Conservation (phyloP, 2,329 filamentous ascomycete genomes). For the Fusarium anthophilum region DNA sequence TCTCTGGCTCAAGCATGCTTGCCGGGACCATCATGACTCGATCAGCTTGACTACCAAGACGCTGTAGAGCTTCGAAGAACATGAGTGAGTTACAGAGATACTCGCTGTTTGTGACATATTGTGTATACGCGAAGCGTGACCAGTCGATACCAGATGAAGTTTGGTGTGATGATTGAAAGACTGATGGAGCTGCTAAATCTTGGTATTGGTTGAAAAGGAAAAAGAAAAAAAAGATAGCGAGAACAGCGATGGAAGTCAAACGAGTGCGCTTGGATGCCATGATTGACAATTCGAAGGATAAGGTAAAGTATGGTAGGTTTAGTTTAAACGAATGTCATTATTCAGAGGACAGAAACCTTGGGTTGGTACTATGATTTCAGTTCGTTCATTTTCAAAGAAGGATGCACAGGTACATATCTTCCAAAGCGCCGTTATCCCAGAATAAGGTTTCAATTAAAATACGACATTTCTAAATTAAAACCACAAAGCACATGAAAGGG, state of each 20-base stretch:
- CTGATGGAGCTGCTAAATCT: neutral
- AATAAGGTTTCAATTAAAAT: neutral
- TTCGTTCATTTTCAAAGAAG: neutral
- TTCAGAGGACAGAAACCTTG: neutral
- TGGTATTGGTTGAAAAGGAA: neutral
- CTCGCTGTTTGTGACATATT: conserved; percentile 58
- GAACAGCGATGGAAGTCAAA: neutral
- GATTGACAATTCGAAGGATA: no score
- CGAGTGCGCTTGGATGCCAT: neutral
- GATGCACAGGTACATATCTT: neutral
- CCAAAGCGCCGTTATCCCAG: neutral
- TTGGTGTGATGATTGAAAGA: neutral
- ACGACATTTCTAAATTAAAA: neutral
- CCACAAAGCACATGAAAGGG: neutral
- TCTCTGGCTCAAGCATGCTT: conserved; percentile 47
- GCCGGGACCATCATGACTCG: conserved; percentile 58
- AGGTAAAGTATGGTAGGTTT: accelerated
- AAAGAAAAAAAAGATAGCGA: neutral
- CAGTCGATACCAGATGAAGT: neutral
- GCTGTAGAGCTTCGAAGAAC: conserved; percentile 57
- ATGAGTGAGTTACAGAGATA: conserved; percentile 62
- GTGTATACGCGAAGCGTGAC: conserved; percentile 55
- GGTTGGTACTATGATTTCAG: neutral
- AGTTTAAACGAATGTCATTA: neutral
- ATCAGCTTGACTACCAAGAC: conserved; percentile 53